These are phyloP conservation scores for Pecoramyces ruminantium DNA, from an alignment of 192 early-diverging fungal genomes.

Conservation along the genomic window DNA sequence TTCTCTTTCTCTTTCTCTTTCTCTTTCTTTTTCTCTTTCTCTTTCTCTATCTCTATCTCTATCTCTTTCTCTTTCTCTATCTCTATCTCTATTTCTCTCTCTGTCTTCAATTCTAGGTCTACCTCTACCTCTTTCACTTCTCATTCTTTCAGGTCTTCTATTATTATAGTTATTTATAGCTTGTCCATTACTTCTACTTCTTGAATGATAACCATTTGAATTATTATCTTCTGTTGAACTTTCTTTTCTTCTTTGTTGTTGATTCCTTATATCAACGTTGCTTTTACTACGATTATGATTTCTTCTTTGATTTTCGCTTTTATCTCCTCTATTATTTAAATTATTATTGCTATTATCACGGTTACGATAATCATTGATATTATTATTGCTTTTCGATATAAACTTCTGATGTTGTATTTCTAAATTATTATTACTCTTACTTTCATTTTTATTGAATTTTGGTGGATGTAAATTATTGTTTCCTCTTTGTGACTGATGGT, in stretches of 20 bases:
- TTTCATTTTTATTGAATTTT: background rate
- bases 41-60: no score
- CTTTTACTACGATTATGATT: background rate
- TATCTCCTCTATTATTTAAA: background rate
- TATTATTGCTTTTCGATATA: background rate
- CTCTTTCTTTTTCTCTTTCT: no score
- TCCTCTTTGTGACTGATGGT: background rate
- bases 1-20: no score
- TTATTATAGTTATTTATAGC: background rate
- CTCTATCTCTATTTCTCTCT: no score
- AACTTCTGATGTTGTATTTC: background rate
- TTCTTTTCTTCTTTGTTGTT: background rate
- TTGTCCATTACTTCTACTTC: background rate
- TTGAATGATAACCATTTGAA: background rate
- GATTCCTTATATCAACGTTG: background rate
- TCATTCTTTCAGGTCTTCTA: background rate
- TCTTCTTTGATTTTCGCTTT: background rate
- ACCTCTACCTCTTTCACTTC: background rate
- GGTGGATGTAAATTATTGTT: background rate
- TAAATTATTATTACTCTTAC: background rate
- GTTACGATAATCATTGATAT: no score
- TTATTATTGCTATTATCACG: background rate
- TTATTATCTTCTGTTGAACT: background rate
- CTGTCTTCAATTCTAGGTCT: no score
- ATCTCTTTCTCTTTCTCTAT: no score